Evolutionary conservation across 805 yeast species (phyloP), one percentile per base, ranked within the genome.

Genomic region (Saturnispora hagleri): DNA sequence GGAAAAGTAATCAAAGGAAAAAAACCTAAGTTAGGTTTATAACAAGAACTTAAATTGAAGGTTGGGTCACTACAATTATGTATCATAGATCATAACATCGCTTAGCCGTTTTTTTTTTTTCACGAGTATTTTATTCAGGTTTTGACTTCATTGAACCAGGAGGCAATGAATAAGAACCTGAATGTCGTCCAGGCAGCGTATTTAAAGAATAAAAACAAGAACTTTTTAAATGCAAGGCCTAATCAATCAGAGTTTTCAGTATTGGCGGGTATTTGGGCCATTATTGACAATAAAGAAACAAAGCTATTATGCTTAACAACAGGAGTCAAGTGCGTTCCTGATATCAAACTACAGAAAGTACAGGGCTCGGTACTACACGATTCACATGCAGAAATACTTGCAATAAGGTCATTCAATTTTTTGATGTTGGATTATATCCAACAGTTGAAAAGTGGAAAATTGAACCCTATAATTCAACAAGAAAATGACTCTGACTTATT

Each of bases 341-440:
- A 83, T 58, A 62, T 57, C 1, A 61, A 57, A 2, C 64, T 84
- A 0, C 51, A 62, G 3, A 28, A 50, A 1, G 48, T 56, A 20
- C 52, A 69, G 0, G 97, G 98, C 0, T 62, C 64, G 17, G 64
- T 89, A 8, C 70, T 91, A 0, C 98, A 91, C 61, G 98, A 91
- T 65, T 72, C 82, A 64, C 99, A 91, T 69, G 97, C 98, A 0
- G 99, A 91, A 62, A 76, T 89, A 1, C 67, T 93, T 15, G 78
- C 85, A 0, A 52, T 90, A 0, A 68, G 98, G 27, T 77, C 81
- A 1, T 80, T 91, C 62, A 90, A 90, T 58, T 65, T 76, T 57
- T 75, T 70, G 49, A 56, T 87, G 20, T 51, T 88, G 22, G 68
- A 77, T 15, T 82, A 82, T 54, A 70, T 77, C 43, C 43, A 51